These are phyloP conservation scores for Phytophthora uliginosa DNA, from an alignment of 352 stramenopile species.

Conservation along the genomic window DNA sequence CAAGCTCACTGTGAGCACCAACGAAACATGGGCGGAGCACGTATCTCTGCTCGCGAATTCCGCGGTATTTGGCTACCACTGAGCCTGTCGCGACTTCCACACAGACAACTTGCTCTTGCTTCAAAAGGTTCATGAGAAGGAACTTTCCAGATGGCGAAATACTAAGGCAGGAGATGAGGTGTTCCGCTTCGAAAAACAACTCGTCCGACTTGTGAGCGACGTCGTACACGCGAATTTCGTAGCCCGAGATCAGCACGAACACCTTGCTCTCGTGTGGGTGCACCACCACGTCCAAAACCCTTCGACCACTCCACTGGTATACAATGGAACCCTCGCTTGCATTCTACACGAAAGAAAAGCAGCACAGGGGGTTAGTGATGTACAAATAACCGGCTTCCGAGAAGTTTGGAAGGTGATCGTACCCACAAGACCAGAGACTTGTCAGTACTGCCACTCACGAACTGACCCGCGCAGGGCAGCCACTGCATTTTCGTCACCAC, in stretches of 20 bases:
- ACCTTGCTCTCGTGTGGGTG: conserved; percentile 61
- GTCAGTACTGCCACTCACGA: conserved; percentile 77
- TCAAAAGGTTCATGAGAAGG: conserved; percentile 73
- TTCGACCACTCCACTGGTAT: conserved; percentile 79
- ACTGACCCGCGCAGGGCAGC: conserved; percentile 66
- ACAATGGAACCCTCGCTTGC: conserved; percentile 53
- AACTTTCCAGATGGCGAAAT: conserved; percentile 57
- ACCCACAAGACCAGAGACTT: conserved; percentile 86
- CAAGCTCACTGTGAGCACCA: conserved; percentile 57
- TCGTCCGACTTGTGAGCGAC: conserved; percentile 66
- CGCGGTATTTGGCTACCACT: conserved; percentile 59
- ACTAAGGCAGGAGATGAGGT: conserved; percentile 66
- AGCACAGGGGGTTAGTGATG: background rate
- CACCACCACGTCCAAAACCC: conserved; percentile 69
- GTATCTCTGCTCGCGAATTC: conserved; percentile 72
- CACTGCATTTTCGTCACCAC: conserved; percentile 63
- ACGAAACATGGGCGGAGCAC: conserved; percentile 73
- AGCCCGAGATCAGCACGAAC: conserved; percentile 66
- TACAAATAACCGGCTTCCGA: background rate
- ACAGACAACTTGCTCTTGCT: conserved; percentile 66
- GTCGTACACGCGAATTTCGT: conserved; percentile 75
- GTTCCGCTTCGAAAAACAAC: conserved; percentile 60
- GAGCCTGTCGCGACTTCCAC: conserved; percentile 56
- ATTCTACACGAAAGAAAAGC: conserved; percentile 44
- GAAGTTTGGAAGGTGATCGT: conserved; percentile 9